Conservation (phyloP, 2,329 filamentous ascomycete genomes). For the Aureobasidium sp. region DNA sequence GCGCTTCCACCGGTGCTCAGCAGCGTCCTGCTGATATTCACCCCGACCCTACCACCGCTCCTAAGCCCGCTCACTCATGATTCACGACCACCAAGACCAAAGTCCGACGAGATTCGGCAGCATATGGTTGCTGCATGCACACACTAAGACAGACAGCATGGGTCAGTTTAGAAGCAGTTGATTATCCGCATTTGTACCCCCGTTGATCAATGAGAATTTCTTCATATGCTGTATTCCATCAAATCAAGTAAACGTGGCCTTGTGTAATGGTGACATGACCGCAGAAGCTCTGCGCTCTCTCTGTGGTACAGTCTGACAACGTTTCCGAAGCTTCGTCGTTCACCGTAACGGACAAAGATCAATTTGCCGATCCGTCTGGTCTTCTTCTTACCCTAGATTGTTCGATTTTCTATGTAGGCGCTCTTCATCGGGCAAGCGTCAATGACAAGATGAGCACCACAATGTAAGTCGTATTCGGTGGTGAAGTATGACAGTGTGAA, state of each 20-base stretch:
- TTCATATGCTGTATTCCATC: not conserved
- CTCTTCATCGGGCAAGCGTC: too few species aligned
- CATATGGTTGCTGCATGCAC: constrained; percentile 1
- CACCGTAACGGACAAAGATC: too few species aligned
- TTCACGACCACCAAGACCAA: constrained; percentile 3
- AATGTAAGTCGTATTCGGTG: not conserved
- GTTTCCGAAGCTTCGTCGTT: too few species aligned
- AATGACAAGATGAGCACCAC: not conserved
- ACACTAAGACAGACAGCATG: constrained; percentile 6
- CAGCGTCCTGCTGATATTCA: not conserved
- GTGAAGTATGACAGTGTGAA: not conserved
- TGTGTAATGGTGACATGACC: not conserved
- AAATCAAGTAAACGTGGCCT: not conserved
- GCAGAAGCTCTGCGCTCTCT: not conserved
- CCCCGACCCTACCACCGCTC: not conserved
- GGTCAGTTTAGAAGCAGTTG: constrained; percentile 4
- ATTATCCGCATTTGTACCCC: constrained; percentile 9
- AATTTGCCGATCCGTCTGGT: too few species aligned
- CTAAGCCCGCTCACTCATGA: constrained; percentile 14
- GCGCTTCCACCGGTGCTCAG: not conserved
- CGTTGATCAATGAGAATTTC: constrained; percentile 2
- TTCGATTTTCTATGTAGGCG: too few species aligned
- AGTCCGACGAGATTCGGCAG: not conserved
- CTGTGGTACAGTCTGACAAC: not conserved
- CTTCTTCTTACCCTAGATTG: too few species aligned